phyloP scores from a whole-genome alignment of 2,329 filamentous ascomycete genomes.

The Alternaria atra region DNA sequence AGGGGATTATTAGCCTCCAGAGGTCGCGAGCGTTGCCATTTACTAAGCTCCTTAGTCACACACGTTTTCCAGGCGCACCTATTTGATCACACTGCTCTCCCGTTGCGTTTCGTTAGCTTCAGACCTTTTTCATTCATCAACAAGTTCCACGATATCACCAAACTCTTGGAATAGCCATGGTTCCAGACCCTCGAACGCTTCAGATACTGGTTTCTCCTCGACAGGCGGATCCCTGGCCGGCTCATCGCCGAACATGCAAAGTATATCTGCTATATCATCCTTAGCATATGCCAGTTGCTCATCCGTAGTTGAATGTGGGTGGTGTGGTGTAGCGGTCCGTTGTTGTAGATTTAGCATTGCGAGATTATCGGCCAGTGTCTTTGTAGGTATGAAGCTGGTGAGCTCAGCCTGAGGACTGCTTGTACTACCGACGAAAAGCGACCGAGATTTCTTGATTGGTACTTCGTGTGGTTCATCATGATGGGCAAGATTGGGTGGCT shows the following conservation, averaged over 20 bases:
- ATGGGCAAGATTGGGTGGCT: no score
- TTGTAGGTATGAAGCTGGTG: no score
- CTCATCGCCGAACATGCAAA: slow-evolving; percentile 1
- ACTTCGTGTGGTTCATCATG: neutral
- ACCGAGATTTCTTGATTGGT: neutral
- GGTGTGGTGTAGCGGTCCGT: neutral
- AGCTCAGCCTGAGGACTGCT: neutral
- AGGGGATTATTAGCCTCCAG: neutral
- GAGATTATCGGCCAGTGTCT: neutral
- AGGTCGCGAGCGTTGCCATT: neutral
- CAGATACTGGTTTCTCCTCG: slow-evolving; percentile 20
- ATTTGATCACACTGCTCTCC: neutral
- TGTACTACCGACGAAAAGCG: neutral
- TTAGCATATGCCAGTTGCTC: neutral
- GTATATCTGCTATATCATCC: neutral
- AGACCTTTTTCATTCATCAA: slow-evolving; percentile 26
- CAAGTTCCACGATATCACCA: slow-evolving; percentile 52
- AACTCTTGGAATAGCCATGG: slow-evolving; percentile 52
- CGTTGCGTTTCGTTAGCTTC: no score
- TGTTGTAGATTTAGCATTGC: neutral
- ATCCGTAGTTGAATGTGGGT: neutral
- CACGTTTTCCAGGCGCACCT: neutral
- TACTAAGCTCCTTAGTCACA: neutral
- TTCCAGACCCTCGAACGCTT: slow-evolving; percentile 46
- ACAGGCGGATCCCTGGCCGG: neutral